These are phyloP conservation scores for Xylaria acuta DNA, from an alignment of 495 filamentous ascomycete genomes.

Conservation along the genomic window DNA sequence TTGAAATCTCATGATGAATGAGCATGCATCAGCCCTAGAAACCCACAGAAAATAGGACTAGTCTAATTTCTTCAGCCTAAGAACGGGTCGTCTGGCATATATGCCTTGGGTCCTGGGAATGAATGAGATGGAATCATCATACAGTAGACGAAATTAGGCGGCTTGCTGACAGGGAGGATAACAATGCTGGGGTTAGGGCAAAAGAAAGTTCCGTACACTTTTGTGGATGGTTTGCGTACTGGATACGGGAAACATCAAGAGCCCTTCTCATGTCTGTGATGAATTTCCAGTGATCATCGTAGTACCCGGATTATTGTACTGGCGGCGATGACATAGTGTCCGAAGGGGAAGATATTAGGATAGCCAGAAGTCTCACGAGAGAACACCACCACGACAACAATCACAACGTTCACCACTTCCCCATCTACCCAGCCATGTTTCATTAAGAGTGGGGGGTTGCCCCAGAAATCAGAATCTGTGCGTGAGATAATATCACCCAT, in stretches of 20 bases:
- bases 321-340: background rate
- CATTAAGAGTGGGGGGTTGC: conserved; percentile 16
- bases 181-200: conserved; percentile 2
- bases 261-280: conserved; percentile 2
- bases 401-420: background rate
- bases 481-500: conserved; percentile 24
- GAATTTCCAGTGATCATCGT: background rate
- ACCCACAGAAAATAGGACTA: conserved; percentile 8
- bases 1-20: conserved; percentile 3
- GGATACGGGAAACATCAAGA: background rate
- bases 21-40: conserved; percentile 19
- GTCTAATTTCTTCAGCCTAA: background rate
- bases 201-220: background rate
- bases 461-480: conserved; percentile 15
- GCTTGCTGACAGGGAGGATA: background rate
- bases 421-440: conserved; percentile 13
- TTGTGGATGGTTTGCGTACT: background rate
- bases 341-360: background rate
- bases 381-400: conserved; percentile 9
- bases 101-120: background rate
- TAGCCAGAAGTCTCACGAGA: conserved; percentile 4
- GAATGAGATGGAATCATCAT: background rate
- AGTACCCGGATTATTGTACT: background rate
- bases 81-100: conserved; percentile 2
- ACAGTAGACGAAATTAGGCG: background rate